These are phyloP conservation scores for Erysimum cheiri DNA, from an alignment of 441 rosid species.

Conservation along the genomic window DNA sequence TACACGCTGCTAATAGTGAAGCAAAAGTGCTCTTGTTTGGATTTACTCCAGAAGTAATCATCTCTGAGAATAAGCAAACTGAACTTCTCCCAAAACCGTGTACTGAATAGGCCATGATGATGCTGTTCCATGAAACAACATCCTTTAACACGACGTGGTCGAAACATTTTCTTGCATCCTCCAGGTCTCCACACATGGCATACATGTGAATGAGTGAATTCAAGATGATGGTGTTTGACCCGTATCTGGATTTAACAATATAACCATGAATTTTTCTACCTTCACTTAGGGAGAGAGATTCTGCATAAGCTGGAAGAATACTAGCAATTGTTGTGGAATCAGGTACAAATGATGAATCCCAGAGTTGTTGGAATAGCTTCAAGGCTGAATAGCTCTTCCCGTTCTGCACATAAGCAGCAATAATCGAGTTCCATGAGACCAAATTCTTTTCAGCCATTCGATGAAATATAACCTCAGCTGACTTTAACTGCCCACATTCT, in stretches of 20 bases:
- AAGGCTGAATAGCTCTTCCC: constrained; percentile 55
- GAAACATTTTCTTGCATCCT: constrained; percentile 59
- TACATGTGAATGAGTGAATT: constrained; percentile 70
- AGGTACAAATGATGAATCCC: constrained; percentile 47
- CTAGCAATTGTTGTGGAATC: constrained; percentile 68
- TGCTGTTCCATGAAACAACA: constrained; percentile 75
- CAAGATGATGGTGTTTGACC: constrained; percentile 53
- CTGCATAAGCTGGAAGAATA: constrained; percentile 77
- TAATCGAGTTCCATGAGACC: constrained; percentile 73
- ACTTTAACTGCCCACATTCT: constrained; percentile 46
- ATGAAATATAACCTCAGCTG: constrained; percentile 55
- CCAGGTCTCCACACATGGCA: constrained; percentile 73
- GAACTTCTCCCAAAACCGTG: constrained; percentile 67
- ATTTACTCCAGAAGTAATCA: constrained; percentile 49
- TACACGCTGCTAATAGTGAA: constrained; percentile 62
- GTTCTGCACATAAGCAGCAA: constrained; percentile 68
- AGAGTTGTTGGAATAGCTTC: constrained; percentile 54
- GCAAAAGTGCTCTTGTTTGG: constrained; percentile 67
- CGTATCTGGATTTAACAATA: constrained; percentile 48
- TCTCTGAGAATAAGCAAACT: constrained; percentile 50
- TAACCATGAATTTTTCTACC: constrained; percentile 64
- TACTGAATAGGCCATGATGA: constrained; percentile 75
- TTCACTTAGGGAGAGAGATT: constrained; percentile 56
- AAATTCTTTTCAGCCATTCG: constrained; percentile 54
- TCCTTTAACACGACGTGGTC: constrained; percentile 53